Base-by-base conservation (phyloP, 306 rosid genomes). In the Cucurbita maxima region DNA sequence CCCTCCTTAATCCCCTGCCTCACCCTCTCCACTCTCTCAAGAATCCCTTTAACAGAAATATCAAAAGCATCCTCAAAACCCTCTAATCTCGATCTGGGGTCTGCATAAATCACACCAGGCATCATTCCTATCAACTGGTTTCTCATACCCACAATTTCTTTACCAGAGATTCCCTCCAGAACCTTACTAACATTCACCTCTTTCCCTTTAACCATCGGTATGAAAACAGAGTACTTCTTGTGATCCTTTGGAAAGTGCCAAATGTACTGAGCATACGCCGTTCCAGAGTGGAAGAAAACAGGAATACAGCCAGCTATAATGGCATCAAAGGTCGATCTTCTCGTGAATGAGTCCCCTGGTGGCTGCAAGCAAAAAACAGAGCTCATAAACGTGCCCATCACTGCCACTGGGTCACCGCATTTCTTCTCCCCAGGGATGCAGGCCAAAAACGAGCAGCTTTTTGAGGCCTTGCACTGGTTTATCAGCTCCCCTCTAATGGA, bases 301-400 rank as follows among this genome's bases (percentile, higher is more conserved):
- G 85, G 89, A 9, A 86, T 79, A 55, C 88, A 85, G 1, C 88
- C 88, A 3, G 86, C 84, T 18, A 85, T 47, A 36, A 85, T 82
- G 1, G 86, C 81, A 74, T 85, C 86, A 16, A 85, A 85, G 13
- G 77, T 71, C 9, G 88, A 85, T 34, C 88, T 76, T 64, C 88
- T 58, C 1, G 86, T 85, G 34, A 47, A 63, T 0, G 88, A 85
- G 69, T 82, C 88, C 18, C 89, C 89, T 0, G 80, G 81, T 55
- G 89, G 87, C 79, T 79, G 87, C 38, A 86, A 36, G 82, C 87
- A 83, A 81, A 83, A 87, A 48, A 73, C 79, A 48, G 87, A 85
- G 18, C 72, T 75, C 56, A 79, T 76, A 48, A 85, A 81, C 69
- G 86, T 85, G 71, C 78, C 80, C 84, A 85, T 85, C 72, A 87